phyloP scores from a whole-genome alignment of 2,329 filamentous ascomycete species.

The Phaeosphaeria sp. region DNA sequence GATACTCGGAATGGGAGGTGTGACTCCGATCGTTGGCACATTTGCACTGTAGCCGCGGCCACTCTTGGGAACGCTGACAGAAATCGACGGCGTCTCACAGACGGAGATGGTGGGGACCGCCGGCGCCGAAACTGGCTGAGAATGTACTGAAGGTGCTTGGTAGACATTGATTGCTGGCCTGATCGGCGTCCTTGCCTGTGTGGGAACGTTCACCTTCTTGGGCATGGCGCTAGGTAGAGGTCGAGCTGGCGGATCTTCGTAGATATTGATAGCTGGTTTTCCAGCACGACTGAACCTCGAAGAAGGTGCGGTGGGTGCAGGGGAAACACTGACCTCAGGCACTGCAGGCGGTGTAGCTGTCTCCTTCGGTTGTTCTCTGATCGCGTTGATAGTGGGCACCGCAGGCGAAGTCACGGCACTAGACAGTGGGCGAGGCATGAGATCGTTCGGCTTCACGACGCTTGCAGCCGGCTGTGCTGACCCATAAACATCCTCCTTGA shows the following conservation, averaged over 20 bases:
- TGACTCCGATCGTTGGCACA: conserved; percentile 24
- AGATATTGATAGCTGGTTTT: conserved; percentile 30
- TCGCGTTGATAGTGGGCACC: conserved; percentile 60
- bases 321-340: conserved; percentile 41
- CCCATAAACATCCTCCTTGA: conserved; percentile 60
- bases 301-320: conserved; percentile 22
- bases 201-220: neutral
- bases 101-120: conserved; percentile 31
- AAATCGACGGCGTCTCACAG: conserved; percentile 22
- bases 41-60: neutral
- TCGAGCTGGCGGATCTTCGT: conserved; percentile 36
- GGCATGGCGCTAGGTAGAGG: conserved; percentile 25
- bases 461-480: conserved; percentile 26
- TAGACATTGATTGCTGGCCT: conserved; percentile 59
- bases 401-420: conserved; percentile 51
- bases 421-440: conserved; percentile 33
- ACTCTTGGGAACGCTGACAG: conserved; percentile 16
- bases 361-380: conserved; percentile 41
- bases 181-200: conserved; percentile 1
- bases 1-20: conserved; percentile 32
- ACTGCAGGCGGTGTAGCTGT: conserved; percentile 32
- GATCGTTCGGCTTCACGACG: conserved; percentile 21
- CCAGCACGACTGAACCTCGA: conserved; percentile 24
- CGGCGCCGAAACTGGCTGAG: conserved; percentile 32
- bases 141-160: conserved; percentile 44